Evolutionary conservation across 176 grass and related monocot genomes (phyloP), one percentile per base, ranked within the genome.

Genomic region (Puya raimondii): DNA sequence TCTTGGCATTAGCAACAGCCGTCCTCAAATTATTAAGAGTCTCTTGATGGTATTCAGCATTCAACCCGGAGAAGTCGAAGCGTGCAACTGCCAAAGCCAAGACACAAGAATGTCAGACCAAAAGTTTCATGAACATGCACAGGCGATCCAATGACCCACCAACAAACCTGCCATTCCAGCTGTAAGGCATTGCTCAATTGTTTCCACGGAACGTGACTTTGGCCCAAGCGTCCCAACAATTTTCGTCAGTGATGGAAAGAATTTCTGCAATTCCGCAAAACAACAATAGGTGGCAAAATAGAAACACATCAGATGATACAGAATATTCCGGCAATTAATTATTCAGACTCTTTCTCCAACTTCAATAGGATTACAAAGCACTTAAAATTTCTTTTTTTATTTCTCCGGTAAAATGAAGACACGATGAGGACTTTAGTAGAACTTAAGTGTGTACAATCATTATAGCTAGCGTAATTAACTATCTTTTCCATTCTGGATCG

Each of bases 131-230:
- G 13, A 23, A 10, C 72, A 72, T 48, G 3, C 12, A 58, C 23
- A 4, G 11, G 42, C 73, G 47, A 48, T 23, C 2, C 12, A 48
- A 49, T 42, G 26, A 68, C 13, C 16, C 63, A 50, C 12, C 17
- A 12, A n/a, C 74, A 51, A 81, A 97, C 94, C 94, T 97, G 94
- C 86, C 94, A 97, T 92, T 69, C 94, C 94, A 27, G 94, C 89
- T 11, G 64, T 78, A 50, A 97, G 86, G 72, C 94, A 97, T 93
- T 85, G 71, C 81, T 97, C 53, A 70, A 97, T 88, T 69, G 83
- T 82, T 50, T 92, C 72, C 2, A 97, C 86, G 0, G 94, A 84
- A 10, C 73, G 94, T 20, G 94, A 97, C 4, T 86, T 87, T 71
- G 89, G 79, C 54, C 94, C 89, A 4, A 97, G 94, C 16, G 94